A percentile compares a stretch with the other conserved stretches of the same genome.
phyloP scores from a whole-genome alignment of 2,329 filamentous ascomycete genomes.

The Monosporascus cannonballus region DNA sequence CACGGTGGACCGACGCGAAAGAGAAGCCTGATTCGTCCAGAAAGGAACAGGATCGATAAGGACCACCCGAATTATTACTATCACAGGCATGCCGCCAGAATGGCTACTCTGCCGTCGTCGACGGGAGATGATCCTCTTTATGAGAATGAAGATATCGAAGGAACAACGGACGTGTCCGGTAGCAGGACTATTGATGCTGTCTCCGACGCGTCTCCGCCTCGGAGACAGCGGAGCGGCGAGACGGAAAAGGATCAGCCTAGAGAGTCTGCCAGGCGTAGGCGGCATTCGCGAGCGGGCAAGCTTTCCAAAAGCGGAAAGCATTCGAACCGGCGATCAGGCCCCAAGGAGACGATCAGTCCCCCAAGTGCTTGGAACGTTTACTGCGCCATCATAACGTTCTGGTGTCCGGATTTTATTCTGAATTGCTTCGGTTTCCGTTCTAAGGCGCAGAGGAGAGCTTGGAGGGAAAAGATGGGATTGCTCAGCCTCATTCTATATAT shows the following conservation, averaged over 20 bases:
- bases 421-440: slow-evolving; percentile 79
- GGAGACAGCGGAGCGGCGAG: slow-evolving; percentile 30
- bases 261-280: slow-evolving; percentile 32
- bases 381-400: slow-evolving; percentile 89
- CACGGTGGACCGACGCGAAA: slow-evolving; percentile 52
- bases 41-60: slow-evolving; percentile 76
- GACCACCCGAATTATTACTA: slow-evolving; percentile 96
- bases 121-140: slow-evolving; percentile 87
- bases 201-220: slow-evolving; percentile 37
- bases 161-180: slow-evolving; percentile 49
- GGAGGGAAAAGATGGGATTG: slow-evolving; percentile 96
- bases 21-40: slow-evolving; percentile 81
- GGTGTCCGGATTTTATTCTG: slow-evolving; percentile 81
- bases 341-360: slow-evolving; percentile 63
- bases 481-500: slow-evolving; percentile 89
- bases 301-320: slow-evolving; percentile 52
- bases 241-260: slow-evolving; percentile 31
- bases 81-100: slow-evolving; percentile 86
- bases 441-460: slow-evolving; percentile 83
- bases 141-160: slow-evolving; percentile 77
- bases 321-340: slow-evolving; percentile 42
- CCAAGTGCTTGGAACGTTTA: slow-evolving; percentile 94
- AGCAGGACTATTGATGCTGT: slow-evolving; percentile 39
- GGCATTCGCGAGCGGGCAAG: slow-evolving; percentile 49
- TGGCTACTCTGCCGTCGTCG: slow-evolving; percentile 82